These are phyloP conservation scores for Pontederia paniculata DNA, from an alignment of 176 grass and related monocot genomes.

Conservation along the genomic window DNA sequence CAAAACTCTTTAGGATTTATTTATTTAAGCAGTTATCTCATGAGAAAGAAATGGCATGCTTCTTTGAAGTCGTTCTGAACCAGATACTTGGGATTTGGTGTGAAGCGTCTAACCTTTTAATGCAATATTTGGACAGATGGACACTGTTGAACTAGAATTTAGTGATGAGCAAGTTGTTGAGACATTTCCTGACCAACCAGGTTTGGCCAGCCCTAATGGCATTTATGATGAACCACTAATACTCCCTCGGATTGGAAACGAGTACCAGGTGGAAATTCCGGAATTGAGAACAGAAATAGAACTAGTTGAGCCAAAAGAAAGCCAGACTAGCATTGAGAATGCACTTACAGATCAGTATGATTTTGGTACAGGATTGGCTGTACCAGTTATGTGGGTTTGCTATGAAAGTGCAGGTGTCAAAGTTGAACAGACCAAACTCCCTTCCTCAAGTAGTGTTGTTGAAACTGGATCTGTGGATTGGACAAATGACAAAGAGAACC, in stretches of 20 bases:
- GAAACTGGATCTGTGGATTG: conserved; percentile 12
- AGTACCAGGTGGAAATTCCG: conserved; percentile 72
- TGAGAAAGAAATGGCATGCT: not conserved
- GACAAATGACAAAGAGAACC: conserved; percentile 8
- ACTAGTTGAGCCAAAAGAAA: conserved; percentile 9
- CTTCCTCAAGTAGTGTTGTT: conserved; percentile 5
- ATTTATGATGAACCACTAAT: conserved; percentile 40
- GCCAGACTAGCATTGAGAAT: conserved; percentile 8
- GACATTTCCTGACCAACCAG: conserved; percentile 21
- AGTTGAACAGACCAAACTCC: conserved; percentile 21
- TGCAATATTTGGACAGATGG: conserved; percentile 30
- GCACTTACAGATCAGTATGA: conserved; percentile 23
- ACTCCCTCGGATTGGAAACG: conserved; percentile 53
- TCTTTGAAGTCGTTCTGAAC: not conserved
- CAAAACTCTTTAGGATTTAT: no score
- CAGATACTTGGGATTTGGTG: not conserved
- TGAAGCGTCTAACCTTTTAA: not conserved
- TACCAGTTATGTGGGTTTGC: conserved; percentile 47
- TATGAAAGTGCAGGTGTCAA: conserved; percentile 1
- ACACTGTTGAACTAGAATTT: conserved; percentile 11
- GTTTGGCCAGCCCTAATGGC: conserved; percentile 27
- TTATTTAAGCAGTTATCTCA: not conserved
- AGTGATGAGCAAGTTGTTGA: conserved; percentile 16
- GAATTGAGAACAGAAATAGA: conserved; percentile 30
- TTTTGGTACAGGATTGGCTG: conserved; percentile 34